Conservation (phyloP, 2,329 filamentous ascomycete genomes). For the Neopestalotiopsis rosae region DNA sequence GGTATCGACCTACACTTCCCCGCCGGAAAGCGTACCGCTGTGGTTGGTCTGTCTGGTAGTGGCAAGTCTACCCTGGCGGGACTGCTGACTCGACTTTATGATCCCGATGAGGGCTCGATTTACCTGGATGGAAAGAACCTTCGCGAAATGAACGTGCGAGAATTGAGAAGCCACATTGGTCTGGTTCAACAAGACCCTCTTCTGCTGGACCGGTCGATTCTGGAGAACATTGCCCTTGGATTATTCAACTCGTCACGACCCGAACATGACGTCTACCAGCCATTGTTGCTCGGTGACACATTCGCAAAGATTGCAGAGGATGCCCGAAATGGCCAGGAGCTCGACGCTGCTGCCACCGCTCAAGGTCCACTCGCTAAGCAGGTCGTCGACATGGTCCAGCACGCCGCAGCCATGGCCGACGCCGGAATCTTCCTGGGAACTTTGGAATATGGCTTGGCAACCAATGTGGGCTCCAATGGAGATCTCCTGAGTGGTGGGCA, state of each 20-base stretch:
- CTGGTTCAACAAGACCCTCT: slow-evolving; percentile 41
- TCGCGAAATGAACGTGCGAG: slow-evolving; percentile 50
- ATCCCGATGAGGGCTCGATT: slow-evolving; percentile 55
- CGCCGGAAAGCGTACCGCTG: slow-evolving; percentile 47
- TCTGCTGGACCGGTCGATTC: slow-evolving; percentile 39
- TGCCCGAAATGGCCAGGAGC: slow-evolving; percentile 55
- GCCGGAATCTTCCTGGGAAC: slow-evolving; percentile 53
- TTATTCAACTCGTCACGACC: slow-evolving; percentile 38
- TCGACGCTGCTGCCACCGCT: slow-evolving; percentile 48
- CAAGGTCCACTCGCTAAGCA: slow-evolving; percentile 51
- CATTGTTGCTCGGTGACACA: slow-evolving; percentile 51
- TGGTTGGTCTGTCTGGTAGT: slow-evolving; percentile 56
- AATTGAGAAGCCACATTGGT: slow-evolving; percentile 36
- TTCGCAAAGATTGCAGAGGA: slow-evolving; percentile 57
- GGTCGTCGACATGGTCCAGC: slow-evolving; percentile 54
- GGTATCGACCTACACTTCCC: slow-evolving; percentile 39
- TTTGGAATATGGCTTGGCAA: slow-evolving; percentile 51
- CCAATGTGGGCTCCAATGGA: slow-evolving; percentile 48
- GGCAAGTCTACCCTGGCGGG: slow-evolving; percentile 57
- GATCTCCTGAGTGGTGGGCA: slow-evolving; percentile 51
- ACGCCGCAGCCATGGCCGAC: slow-evolving; percentile 62
- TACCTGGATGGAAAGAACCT: slow-evolving; percentile 54
- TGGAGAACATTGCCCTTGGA: slow-evolving; percentile 45
- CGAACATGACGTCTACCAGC: slow-evolving; percentile 42
- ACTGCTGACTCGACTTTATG: slow-evolving; percentile 62